phyloP scores from a whole-genome alignment of 2,329 filamentous ascomycete genomes.

The Hypomyces perniciosus region DNA sequence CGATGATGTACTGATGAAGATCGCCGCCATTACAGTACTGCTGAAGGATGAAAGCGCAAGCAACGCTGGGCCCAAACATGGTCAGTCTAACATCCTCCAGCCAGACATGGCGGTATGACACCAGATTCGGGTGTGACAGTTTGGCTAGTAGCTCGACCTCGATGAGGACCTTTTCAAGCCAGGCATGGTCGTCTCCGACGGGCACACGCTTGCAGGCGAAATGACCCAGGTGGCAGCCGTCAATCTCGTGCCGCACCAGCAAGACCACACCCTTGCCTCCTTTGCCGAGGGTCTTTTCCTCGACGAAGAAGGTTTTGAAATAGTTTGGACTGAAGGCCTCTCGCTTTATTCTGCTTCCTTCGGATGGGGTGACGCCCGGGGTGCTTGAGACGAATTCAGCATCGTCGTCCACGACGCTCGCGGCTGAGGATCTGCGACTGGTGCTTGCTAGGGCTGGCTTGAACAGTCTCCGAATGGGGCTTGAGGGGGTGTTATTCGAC shows the following conservation, averaged over 20 bases:
- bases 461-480: constrained; percentile 49
- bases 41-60: constrained; percentile 93
- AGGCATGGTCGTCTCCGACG: constrained; percentile 87
- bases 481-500: constrained; percentile 41
- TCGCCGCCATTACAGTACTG: constrained; percentile 97
- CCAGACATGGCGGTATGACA: constrained; percentile 97
- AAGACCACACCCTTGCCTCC: constrained; percentile 94
- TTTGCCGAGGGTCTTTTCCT: constrained; percentile 77
- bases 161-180: constrained; percentile 88
- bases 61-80: constrained; percentile 83
- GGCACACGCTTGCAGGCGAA: constrained; percentile 97
- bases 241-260: constrained; percentile 86
- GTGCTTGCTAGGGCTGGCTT: constrained; percentile 34
- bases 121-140: constrained; percentile 88
- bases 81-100: constrained; percentile 81
- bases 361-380: constrained; percentile 40
- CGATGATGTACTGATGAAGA: constrained; percentile 79
- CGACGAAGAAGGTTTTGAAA: constrained; percentile 87
- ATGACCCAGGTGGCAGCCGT: constrained; percentile 78
- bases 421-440: constrained; percentile 13
- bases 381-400: constrained; percentile 50
- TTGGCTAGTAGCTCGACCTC: constrained; percentile 91
- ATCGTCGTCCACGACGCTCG: constrained; percentile 21
- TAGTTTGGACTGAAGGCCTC: constrained; percentile 89
- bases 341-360: constrained; percentile 68